Percentiles rank a stretch among this genome's conserved stretches.
These are phyloP conservation scores for Chlorella sp. DNA, from an alignment of 139 green algal species.

Conservation along the genomic window DNA sequence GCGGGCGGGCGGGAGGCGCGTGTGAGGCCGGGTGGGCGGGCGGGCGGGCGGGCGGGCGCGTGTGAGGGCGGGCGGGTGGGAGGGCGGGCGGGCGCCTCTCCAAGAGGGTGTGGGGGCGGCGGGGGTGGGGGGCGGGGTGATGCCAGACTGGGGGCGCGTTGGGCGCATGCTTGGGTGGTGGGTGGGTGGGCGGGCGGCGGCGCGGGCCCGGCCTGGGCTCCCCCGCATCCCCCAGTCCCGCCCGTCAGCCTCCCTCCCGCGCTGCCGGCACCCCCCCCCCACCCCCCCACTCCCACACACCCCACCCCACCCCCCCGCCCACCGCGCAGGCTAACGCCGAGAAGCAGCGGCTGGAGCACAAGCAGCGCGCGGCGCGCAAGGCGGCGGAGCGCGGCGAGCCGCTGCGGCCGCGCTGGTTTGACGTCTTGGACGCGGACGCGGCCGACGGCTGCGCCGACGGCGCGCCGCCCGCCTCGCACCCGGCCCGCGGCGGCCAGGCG, in stretches of 20 bases:
- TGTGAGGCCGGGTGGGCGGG: too few species aligned
- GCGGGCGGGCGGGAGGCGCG: background rate
- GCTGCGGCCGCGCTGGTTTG: constrained; percentile 69
- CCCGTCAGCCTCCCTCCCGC: background rate
- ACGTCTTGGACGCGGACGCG: too few species aligned
- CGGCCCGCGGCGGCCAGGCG: background rate
- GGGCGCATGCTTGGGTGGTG: too few species aligned
- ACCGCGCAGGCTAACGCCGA: constrained; percentile 63
- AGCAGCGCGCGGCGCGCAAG: constrained; percentile 76
- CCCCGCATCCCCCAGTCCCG: background rate
- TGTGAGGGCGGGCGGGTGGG: too few species aligned
- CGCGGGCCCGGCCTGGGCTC: too few species aligned
- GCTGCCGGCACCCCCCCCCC: background rate
- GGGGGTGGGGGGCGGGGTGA: too few species aligned
- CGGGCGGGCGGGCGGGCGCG: too few species aligned
- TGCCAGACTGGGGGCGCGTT: too few species aligned
- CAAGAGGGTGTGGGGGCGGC: too few species aligned
- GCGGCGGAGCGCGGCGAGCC: constrained; percentile 66
- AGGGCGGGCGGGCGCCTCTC: too few species aligned
- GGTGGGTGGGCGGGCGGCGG: too few species aligned
- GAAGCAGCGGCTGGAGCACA: constrained; percentile 88
- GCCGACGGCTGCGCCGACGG: constrained; percentile 1
- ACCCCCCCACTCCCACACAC: background rate
- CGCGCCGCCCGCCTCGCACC: background rate
- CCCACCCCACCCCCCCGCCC: background rate